These are phyloP conservation scores for Mortierella sp. DNA, from an alignment of 371 early-diverging fungal genomes.

Conservation along the genomic window DNA sequence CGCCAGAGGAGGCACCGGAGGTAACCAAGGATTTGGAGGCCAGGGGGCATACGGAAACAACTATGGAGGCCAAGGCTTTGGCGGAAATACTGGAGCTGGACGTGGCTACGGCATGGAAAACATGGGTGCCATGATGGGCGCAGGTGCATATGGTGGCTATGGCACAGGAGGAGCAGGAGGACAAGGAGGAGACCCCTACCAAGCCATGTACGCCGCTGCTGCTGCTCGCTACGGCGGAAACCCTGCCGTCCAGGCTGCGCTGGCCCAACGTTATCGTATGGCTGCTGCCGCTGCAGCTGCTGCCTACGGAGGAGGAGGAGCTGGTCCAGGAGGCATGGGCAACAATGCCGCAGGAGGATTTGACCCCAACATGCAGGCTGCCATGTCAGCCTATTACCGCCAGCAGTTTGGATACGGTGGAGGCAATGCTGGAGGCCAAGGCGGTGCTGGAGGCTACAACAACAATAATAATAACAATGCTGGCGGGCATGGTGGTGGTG, in stretches of 20 bases:
- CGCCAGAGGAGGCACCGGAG: slow-evolving; percentile 24
- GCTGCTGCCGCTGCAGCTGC: slow-evolving; percentile 48
- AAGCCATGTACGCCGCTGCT: slow-evolving; percentile 47
- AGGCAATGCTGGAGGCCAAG: slow-evolving; percentile 12
- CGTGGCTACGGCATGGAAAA: slow-evolving; percentile 36
- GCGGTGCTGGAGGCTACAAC: slow-evolving; percentile 12
- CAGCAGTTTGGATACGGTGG: slow-evolving; percentile 36
- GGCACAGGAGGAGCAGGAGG: slow-evolving; percentile 48
- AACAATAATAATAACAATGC: slow-evolving; percentile 3
- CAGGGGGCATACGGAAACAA: slow-evolving; percentile 30
- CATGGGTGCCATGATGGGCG: slow-evolving; percentile 37
- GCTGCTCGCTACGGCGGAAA: slow-evolving; percentile 58
- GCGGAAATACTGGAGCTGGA: slow-evolving; percentile 21
- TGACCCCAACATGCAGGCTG: slow-evolving; percentile 32
- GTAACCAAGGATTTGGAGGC: slow-evolving; percentile 24
- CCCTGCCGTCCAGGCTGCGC: slow-evolving; percentile 62
- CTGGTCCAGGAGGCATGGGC: slow-evolving; percentile 25
- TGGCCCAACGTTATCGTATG: slow-evolving; percentile 47
- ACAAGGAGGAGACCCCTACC: slow-evolving; percentile 31
- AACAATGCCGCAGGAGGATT: slow-evolving; percentile 34
- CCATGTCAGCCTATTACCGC: slow-evolving; percentile 37
- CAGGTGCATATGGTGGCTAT: slow-evolving; percentile 54
- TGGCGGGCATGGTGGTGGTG: slow-evolving; percentile 21
- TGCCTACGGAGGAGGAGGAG: slow-evolving; percentile 33
- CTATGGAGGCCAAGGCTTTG: slow-evolving; percentile 27